Conservation (phyloP, 176 grass and related monocot species). For the Musa beccarii region DNA sequence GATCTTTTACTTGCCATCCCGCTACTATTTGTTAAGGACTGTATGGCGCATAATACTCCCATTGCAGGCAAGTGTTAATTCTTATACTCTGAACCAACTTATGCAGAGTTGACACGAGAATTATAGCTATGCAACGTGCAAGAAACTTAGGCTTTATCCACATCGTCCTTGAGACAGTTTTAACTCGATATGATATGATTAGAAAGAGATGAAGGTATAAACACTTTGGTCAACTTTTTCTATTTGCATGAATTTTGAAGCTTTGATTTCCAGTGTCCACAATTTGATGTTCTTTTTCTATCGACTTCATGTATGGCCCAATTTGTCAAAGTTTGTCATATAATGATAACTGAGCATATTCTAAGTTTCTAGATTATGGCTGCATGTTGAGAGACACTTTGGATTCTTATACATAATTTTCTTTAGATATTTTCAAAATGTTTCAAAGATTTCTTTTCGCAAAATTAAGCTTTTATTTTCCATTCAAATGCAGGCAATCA, state of each 20-base stretch:
- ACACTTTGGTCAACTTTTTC: not conserved
- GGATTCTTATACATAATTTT: too few relatives aligned
- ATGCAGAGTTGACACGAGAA: not conserved
- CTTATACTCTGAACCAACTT: not conserved
- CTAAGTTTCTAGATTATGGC: not conserved
- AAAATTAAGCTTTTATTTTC: not conserved
- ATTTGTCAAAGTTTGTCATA: too few relatives aligned
- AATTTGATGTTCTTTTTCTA: too few relatives aligned
- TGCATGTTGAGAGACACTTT: not conserved
- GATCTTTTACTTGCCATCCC: conserved; percentile 86
- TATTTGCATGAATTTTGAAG: not conserved
- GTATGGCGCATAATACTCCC: conserved; percentile 85
- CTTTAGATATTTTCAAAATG: too few relatives aligned
- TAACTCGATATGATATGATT: not conserved
- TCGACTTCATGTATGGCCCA: too few relatives aligned
- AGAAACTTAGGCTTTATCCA: not conserved
- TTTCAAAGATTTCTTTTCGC: not conserved
- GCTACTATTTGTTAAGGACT: conserved; percentile 85
- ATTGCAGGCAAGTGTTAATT: conserved; percentile 42
- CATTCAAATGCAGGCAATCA: conserved; percentile 58
- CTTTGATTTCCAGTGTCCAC: not conserved
- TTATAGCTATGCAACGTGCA: not conserved
- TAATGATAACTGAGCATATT: too few relatives aligned
- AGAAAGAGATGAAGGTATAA: not conserved
- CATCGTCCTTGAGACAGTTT: not conserved